Conservation (phyloP, 129 eudicot genomes). For the Artemisia argyi region DNA sequence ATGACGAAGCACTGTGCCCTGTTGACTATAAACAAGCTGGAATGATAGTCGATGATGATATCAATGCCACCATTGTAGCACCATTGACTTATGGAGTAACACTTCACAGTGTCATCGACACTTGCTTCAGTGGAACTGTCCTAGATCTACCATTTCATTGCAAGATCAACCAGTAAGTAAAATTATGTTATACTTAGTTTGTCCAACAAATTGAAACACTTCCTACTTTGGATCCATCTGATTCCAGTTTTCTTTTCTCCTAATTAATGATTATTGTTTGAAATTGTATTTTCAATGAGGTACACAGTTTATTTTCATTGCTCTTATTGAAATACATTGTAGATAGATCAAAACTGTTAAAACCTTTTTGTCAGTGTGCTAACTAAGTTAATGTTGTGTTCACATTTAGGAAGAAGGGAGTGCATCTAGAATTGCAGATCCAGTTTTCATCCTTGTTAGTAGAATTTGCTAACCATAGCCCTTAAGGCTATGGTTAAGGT, state of each 20-base stretch:
- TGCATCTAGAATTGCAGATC: too few relatives aligned
- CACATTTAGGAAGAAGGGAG: neutral
- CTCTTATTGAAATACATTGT: too few relatives aligned
- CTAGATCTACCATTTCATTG: conserved; percentile 58
- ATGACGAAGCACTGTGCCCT: conserved; percentile 62
- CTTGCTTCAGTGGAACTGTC: conserved; percentile 61
- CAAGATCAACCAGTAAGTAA: conserved; percentile 43
- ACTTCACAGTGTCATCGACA: conserved; percentile 66
- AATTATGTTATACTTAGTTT: neutral
- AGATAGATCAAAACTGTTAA: too few relatives aligned
- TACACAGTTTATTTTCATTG: too few relatives aligned
- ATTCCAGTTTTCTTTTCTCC: neutral
- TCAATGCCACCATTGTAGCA: conserved; percentile 61
- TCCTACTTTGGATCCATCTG: neutral
- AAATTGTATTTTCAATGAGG: too few relatives aligned
- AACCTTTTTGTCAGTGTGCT: neutral
- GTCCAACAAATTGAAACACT: neutral
- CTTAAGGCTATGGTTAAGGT: too few relatives aligned
- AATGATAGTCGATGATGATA: conserved; percentile 59
- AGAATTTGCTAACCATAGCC: too few relatives aligned
- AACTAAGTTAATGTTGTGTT: neutral
- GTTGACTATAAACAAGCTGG: conserved; percentile 54
- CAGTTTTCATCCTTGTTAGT: too few relatives aligned
- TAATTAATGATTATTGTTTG: too few relatives aligned
- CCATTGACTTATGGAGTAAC: conserved; percentile 63